These are phyloP conservation scores for Cytospora piceae DNA, from an alignment of 2,329 filamentous ascomycete species.

Conservation along the genomic window DNA sequence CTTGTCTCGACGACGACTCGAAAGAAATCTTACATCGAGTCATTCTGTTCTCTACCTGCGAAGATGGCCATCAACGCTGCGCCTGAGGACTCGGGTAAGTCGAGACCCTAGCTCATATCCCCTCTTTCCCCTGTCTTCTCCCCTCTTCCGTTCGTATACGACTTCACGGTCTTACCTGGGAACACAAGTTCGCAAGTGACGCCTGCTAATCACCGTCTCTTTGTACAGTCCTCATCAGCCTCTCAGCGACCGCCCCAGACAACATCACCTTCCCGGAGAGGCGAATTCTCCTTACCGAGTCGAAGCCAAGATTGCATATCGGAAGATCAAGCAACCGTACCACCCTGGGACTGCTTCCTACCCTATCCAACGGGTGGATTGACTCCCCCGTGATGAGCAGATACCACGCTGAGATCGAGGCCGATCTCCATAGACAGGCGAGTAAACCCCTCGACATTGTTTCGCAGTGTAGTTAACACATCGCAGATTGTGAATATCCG, in stretches of 20 bases:
- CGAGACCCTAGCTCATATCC: background rate
- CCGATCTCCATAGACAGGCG: slow-evolving; percentile 51
- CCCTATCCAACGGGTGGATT: slow-evolving; percentile 64
- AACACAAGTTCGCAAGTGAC: background rate
- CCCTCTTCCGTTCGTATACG: background rate
- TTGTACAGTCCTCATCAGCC: slow-evolving; percentile 29
- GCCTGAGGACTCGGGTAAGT: slow-evolving; percentile 21
- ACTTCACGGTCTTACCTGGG: background rate
- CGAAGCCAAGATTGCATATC: slow-evolving; percentile 40
- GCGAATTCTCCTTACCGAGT: slow-evolving; percentile 39
- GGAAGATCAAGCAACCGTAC: slow-evolving; percentile 51
- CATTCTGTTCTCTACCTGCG: background rate
- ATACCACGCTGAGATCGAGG: slow-evolving; percentile 61
- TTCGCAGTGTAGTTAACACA: slow-evolving; percentile 35
- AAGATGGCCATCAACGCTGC: slow-evolving; percentile 9
- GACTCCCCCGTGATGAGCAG: slow-evolving; percentile 74
- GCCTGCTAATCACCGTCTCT: slow-evolving; percentile 30
- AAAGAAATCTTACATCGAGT: background rate
- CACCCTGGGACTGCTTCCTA: slow-evolving; percentile 38
- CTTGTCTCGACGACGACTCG: background rate
- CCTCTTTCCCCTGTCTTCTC: background rate
- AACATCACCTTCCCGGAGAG: slow-evolving; percentile 29
- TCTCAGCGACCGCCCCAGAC: slow-evolving; percentile 30
- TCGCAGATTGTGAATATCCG: slow-evolving; percentile 48
- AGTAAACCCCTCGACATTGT: slow-evolving; percentile 26